These are phyloP conservation scores for Chamaecrista fasciculata DNA, from an alignment of 306 rosid species.

Conservation along the genomic window DNA sequence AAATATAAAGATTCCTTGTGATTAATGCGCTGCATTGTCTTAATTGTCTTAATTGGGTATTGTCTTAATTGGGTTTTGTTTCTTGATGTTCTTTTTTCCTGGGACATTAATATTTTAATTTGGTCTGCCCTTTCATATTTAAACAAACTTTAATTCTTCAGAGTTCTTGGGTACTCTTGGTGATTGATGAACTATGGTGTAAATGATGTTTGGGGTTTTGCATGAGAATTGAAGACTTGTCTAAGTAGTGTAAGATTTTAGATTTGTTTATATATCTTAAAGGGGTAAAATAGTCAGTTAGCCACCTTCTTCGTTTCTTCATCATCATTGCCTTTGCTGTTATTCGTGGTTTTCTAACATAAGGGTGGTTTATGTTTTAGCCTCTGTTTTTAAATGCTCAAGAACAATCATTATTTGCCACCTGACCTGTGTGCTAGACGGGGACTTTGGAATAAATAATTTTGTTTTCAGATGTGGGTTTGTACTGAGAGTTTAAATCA, in stretches of 20 bases:
- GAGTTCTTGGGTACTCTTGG: not conserved
- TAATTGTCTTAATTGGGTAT: not conserved
- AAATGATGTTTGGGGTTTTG: slow-evolving; percentile 10
- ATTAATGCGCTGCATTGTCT: not conserved
- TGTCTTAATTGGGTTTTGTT: not conserved
- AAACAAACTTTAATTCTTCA: not conserved
- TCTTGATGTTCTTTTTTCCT: not conserved
- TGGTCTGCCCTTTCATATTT: slow-evolving; percentile 1
- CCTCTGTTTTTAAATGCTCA: not conserved
- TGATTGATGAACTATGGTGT: not conserved
- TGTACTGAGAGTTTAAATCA: not conserved
- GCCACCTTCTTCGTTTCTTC: not conserved
- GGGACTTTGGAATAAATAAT: slow-evolving; percentile 11
- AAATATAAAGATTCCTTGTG: slow-evolving; percentile 1
- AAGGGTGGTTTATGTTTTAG: not conserved
- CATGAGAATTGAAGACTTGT: not conserved
- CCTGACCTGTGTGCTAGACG: not conserved
- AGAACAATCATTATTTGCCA: slow-evolving; percentile 1
- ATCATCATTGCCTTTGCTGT: not conserved
- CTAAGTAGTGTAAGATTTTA: not conserved
- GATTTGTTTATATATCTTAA: not conserved
- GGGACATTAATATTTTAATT: not conserved
- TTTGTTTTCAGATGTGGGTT: not conserved
- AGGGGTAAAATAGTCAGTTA: not conserved
- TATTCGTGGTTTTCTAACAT: not conserved